phyloP scores from a whole-genome alignment of 148 eudicot genomes.

The Rhododendron ferrugineum region DNA sequence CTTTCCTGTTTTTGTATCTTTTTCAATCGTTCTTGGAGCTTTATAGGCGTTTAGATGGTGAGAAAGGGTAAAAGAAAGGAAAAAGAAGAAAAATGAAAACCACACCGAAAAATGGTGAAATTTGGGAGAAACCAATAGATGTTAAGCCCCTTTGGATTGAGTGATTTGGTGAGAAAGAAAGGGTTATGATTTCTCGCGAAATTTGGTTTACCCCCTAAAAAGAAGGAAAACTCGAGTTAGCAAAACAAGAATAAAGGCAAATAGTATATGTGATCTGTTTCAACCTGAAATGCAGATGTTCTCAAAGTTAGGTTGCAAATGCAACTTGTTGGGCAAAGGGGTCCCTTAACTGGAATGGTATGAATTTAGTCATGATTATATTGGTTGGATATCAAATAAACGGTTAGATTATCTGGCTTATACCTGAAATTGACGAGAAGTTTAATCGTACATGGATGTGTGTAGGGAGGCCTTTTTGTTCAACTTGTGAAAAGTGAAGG shows the following conservation, averaged over 20 bases:
- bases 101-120: background rate
- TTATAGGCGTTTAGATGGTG: background rate
- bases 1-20: background rate
- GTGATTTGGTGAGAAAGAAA: background rate
- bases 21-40: background rate
- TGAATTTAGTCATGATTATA: conserved; percentile 4
- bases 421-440: background rate
- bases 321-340: conserved; percentile 93
- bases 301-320: conserved; percentile 95
- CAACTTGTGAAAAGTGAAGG: conserved; percentile 73
- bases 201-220: background rate
- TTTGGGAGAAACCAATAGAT: background rate
- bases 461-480: conserved; percentile 56
- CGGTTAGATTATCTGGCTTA: background rate
- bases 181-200: background rate
- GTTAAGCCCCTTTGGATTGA: background rate
- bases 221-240: background rate
- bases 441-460: conserved; percentile 7
- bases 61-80: background rate
- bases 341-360: conserved; percentile 87
- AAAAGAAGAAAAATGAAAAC: background rate
- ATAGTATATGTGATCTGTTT: background rate
- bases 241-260: background rate
- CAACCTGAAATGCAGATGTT: conserved; percentile 59
- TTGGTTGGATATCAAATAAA: background rate